Conservation (phyloP, 2,329 filamentous ascomycete species). For the Penicillium expansum region DNA sequence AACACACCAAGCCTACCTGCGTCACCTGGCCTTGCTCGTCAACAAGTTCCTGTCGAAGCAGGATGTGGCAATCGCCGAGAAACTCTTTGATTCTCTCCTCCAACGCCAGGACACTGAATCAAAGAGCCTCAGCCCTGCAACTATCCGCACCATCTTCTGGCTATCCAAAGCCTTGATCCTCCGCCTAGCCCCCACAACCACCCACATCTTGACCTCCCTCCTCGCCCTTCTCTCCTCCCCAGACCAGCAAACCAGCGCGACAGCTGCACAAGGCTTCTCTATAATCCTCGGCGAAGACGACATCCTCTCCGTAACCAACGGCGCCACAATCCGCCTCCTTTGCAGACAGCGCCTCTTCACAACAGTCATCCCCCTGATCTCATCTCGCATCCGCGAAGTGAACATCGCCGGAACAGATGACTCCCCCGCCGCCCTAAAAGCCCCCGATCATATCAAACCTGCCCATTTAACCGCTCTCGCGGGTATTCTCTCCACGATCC, state of each 20-base stretch:
- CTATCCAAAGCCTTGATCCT: conserved; percentile 60
- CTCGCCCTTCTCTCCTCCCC: conserved; percentile 44
- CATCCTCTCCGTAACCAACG: conserved; percentile 59
- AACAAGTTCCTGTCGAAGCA: conserved; percentile 43
- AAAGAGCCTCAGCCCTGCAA: conserved; percentile 34
- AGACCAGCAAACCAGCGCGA: conserved; percentile 48
- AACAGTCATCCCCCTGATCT: conserved; percentile 57
- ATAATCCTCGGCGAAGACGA: conserved; percentile 61
- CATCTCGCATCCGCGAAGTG: conserved; percentile 50
- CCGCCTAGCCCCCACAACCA: conserved; percentile 50
- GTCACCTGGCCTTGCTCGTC: conserved; percentile 41
- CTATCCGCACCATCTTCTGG: conserved; percentile 58
- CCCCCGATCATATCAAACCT: conserved; percentile 47
- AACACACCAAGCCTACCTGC: conserved; percentile 42
- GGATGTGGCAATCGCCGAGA: conserved; percentile 31
- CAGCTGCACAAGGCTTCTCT: conserved; percentile 57
- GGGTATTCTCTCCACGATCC: conserved; percentile 59
- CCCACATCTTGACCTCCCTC: conserved; percentile 52
- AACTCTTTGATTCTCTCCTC: conserved; percentile 35
- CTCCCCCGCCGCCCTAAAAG: conserved; percentile 21
- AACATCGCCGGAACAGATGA: conserved; percentile 38
- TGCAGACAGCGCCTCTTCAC: conserved; percentile 64
- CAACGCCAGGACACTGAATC: conserved; percentile 14
- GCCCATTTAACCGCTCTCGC: conserved; percentile 64
- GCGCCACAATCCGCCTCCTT: conserved; percentile 60